Conservation (phyloP, 1,139 yeast genomes). For the Hyphopichia wangnamkhiaoensis region DNA sequence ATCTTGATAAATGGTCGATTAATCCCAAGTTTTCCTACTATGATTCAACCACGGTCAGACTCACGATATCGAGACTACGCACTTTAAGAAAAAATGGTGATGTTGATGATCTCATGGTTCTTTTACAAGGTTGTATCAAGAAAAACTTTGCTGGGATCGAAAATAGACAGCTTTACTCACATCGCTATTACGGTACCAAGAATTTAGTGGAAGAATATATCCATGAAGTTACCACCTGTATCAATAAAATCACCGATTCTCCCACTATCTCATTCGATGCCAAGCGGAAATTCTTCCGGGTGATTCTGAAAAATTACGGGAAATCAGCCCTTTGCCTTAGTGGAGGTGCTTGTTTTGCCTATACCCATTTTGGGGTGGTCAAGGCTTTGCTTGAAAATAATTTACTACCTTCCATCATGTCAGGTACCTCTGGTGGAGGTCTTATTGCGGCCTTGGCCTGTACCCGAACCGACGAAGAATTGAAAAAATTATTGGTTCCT, state of each 20-base stretch:
- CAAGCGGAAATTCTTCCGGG: conserved; percentile 58
- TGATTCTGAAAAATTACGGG: conserved; percentile 66
- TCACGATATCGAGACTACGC: conserved; percentile 49
- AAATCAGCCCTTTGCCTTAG: conserved; percentile 71
- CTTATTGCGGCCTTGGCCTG: conserved; percentile 75
- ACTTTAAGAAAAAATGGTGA: conserved; percentile 31
- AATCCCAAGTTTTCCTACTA: conserved; percentile 67
- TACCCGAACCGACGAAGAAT: conserved; percentile 69
- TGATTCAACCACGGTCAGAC: conserved; percentile 60
- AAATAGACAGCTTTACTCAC: conserved; percentile 69
- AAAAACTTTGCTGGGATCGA: conserved; percentile 80
- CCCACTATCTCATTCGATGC: conserved; percentile 33
- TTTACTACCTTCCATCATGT: conserved; percentile 64
- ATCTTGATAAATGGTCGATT: conserved; percentile 63
- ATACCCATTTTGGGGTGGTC: conserved; percentile 75
- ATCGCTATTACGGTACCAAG: conserved; percentile 76
- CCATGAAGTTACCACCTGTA: conserved; percentile 49
- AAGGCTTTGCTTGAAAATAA: conserved; percentile 70
- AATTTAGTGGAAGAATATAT: conserved; percentile 57
- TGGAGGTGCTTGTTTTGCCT: conserved; percentile 82
- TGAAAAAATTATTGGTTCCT: conserved; percentile 57
- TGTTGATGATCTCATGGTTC: conserved; percentile 51
- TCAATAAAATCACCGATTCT: conserved; percentile 47
- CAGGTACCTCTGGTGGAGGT: conserved; percentile 86
- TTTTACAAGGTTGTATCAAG: conserved; percentile 68